Conservation (phyloP, 192 early-diverging fungal genomes). For the Lobulomyces angularis region DNA sequence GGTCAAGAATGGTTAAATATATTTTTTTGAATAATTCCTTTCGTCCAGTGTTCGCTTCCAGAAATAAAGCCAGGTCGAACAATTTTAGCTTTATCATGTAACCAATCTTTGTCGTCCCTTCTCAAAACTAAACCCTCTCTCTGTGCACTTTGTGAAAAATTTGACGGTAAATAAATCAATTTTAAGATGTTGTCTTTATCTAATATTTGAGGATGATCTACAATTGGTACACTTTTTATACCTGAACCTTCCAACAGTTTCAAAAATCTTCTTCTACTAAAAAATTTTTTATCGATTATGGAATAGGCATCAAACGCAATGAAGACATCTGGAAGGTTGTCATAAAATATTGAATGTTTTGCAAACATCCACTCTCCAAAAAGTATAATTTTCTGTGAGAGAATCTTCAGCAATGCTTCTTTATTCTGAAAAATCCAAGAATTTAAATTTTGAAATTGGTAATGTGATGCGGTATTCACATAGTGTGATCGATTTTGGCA, state of each 20-base stretch:
- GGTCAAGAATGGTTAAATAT: no score
- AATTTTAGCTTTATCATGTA: constrained; percentile 23
- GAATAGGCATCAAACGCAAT: constrained; percentile 30
- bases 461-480: constrained; percentile 15
- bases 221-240: constrained; percentile 2
- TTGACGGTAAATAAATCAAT: constrained; percentile 6
- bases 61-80: constrained; percentile 28
- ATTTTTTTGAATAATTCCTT: no score
- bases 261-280: constrained; percentile 9
- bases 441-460: constrained; percentile 18
- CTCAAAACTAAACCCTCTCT: constrained; percentile 23
- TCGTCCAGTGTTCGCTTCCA: constrained; percentile 36
- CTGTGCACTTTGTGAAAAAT: constrained; percentile 2
- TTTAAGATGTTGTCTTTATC: constrained; percentile 1
- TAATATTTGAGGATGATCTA: background rate
- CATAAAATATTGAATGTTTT: constrained; percentile 19
- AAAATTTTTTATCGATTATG: constrained; percentile 8
- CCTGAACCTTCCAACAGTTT: constrained; percentile 4
- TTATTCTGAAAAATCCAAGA: constrained; percentile 15
- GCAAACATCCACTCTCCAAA: constrained; percentile 38
- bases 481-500: constrained; percentile 29
- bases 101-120: constrained; percentile 12
- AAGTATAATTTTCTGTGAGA: constrained; percentile 10
- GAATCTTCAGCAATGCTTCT: constrained; percentile 11
- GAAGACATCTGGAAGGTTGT: constrained; percentile 17